Evolutionary conservation across 805 yeast genomes (phyloP), one percentile per base, ranked within the genome.

Genomic region (Metschnikowia santaceciliae): DNA sequence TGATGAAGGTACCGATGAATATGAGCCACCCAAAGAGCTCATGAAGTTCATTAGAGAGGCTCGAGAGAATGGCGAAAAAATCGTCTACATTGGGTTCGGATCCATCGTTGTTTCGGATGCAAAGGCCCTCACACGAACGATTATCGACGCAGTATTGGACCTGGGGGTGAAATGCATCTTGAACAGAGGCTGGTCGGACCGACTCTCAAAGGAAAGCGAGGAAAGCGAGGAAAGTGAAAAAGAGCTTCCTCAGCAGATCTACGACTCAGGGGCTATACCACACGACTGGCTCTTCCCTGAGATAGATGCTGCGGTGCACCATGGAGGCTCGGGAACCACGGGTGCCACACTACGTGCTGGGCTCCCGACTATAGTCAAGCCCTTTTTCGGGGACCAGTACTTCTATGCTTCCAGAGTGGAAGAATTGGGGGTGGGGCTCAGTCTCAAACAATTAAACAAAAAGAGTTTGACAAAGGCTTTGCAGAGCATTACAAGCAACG

Each of bases 321-420:
- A 92, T 65, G 98, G 98, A 37, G 98, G 98, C 0, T 86, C 96
- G 0, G 98, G 98, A 1, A 89, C 97, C 0, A 92, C 97, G 0
- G 98, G 98, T 6, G 96, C 97, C 0, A 79, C 95, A 2, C 66
- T 92, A 49, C 74, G 91, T 54, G 86, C 88, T 13, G 98, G 98
- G 0, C 66, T 87, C 32, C 97, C 98, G 1, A 90, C 96, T 0
- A 78, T 92, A 33, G 82, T 92, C 59, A 92, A 91, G 65, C 98
- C 98, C 1, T 92, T 92, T 62, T 92, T 92, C 66, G 98, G 97
- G 0, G 98, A 92, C 67, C 98, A 92, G 68, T 91, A 88, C 63
- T 92, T 92, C 64, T 92, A 88, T 66, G 97, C 96, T 0, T 74
- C 79, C 20, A 75, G 97, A 52, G 86, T 92, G 2, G 96, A 90